These are phyloP conservation scores for Yarrowia divulgata DNA, from an alignment of 805 yeast genomes.

Conservation along the genomic window DNA sequence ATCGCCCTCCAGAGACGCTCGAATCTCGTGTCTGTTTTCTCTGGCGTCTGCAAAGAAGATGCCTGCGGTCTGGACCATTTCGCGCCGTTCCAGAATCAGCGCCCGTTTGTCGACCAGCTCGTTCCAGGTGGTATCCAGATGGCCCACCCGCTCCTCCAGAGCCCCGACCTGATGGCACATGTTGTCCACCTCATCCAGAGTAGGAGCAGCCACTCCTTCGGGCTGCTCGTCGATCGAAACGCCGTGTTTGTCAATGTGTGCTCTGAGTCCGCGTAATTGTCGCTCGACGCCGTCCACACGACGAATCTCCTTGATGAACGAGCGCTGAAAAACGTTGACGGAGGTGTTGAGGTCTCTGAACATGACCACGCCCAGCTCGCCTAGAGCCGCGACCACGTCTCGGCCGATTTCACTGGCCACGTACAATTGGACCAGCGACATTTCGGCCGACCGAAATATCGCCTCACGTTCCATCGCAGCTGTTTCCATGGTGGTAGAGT, in stretches of 20 bases:
- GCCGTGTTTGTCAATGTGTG: constrained; percentile 47
- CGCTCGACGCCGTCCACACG: constrained; percentile 82
- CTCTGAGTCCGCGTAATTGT: constrained; percentile 58
- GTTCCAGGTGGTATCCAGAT: constrained; percentile 71
- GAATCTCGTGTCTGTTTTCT: constrained; percentile 49
- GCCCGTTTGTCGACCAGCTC: constrained; percentile 66
- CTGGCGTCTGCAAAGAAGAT: constrained; percentile 51
- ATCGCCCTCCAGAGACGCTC: constrained; percentile 47
- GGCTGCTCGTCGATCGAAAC: constrained; percentile 42
- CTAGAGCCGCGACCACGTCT: constrained; percentile 80
- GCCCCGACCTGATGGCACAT: constrained; percentile 65
- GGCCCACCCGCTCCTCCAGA: constrained; percentile 73
- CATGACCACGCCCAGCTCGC: constrained; percentile 83
- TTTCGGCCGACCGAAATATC: constrained; percentile 76
- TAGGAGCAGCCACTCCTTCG: constrained; percentile 38
- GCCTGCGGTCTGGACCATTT: constrained; percentile 60
- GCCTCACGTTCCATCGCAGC: constrained; percentile 34
- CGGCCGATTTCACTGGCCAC: constrained; percentile 88
- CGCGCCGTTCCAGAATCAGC: constrained; percentile 73
- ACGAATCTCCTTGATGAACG: constrained; percentile 86
- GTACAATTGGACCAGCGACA: constrained; percentile 91
- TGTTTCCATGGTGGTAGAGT: neutral
- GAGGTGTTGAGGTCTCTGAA: constrained; percentile 85
- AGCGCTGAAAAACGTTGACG: constrained; percentile 82
- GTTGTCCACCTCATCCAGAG: constrained; percentile 72